phyloP scores from a whole-genome alignment of 805 yeast species.

The Torulaspora quercuum region DNA sequence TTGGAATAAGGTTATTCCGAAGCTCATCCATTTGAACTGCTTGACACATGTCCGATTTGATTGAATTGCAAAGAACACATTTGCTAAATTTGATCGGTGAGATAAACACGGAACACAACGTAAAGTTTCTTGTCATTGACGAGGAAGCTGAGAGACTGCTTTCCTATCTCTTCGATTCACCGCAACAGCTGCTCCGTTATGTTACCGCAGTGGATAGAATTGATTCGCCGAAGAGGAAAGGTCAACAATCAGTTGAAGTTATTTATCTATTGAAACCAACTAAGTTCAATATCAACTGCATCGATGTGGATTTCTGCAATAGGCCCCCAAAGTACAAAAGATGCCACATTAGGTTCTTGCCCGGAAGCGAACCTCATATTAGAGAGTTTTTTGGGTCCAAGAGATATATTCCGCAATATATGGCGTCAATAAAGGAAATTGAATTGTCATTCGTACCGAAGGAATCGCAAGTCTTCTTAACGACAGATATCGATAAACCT shows the following conservation, averaged over 20 bases:
- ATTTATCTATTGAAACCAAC: conserved; percentile 74
- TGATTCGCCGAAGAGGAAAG: conserved; percentile 53
- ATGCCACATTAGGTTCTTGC: conserved; percentile 71
- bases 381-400: conserved; percentile 31
- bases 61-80: conserved; percentile 39
- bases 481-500: conserved; percentile 60
- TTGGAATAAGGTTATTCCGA: no score
- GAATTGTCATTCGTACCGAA: conserved; percentile 57
- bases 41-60: conserved; percentile 43
- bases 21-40: no score
- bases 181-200: conserved; percentile 46
- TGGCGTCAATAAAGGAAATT: conserved; percentile 40
- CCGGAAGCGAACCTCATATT: conserved; percentile 46
- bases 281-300: conserved; percentile 65
- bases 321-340: conserved; percentile 68
- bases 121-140: conserved; percentile 56
- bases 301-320: conserved; percentile 66
- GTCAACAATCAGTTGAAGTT: conserved; percentile 68
- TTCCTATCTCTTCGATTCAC: conserved; percentile 41
- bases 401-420: conserved; percentile 29
- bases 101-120: conserved; percentile 44
- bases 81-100: conserved; percentile 39
- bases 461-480: conserved; percentile 62
- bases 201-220: conserved; percentile 64
- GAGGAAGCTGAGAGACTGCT: conserved; percentile 49